Percentiles rank a stretch among this genome's conserved stretches.
These are phyloP conservation scores for Ceratobasidium sp. DNA, from an alignment of 1,284 basidiomycete species.

Conservation along the genomic window DNA sequence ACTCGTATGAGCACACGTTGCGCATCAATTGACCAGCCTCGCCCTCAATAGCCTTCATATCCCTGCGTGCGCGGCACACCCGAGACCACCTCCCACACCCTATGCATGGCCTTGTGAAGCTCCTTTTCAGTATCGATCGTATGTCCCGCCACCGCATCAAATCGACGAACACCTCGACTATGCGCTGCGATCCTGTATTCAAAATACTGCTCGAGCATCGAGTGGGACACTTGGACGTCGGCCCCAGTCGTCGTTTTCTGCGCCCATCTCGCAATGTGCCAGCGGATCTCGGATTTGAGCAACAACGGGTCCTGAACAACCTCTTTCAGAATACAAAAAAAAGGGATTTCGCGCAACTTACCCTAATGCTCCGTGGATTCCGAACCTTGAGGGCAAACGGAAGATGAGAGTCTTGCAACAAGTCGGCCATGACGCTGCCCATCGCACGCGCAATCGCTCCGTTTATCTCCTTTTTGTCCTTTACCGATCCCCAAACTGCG, in stretches of 20 bases:
- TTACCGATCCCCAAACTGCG: not conserved
- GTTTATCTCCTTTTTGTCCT: not conserved
- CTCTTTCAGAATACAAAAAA: not conserved
- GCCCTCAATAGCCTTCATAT: not conserved
- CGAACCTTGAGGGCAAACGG: not conserved
- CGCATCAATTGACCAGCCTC: not conserved
- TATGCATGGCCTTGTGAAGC: constrained; percentile 5
- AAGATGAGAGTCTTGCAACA: constrained; percentile 1
- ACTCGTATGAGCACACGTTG: not conserved
- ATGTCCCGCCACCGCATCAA: not conserved
- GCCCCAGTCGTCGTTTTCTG: not conserved
- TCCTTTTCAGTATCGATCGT: not conserved
- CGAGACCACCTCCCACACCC: not conserved
- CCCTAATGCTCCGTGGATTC: not conserved
- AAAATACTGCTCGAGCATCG: not conserved
- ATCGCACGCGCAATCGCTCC: not conserved
- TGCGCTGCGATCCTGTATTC: constrained; percentile 1
- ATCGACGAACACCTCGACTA: not conserved
- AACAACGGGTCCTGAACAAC: not conserved
- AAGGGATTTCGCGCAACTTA: not conserved
- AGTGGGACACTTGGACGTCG: not conserved
- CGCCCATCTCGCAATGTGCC: constrained; percentile 1
- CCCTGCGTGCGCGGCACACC: not conserved
- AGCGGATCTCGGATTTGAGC: not conserved
- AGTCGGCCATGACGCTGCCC: not conserved